Percentiles rank a stretch among this genome's conserved stretches.
phyloP scores from a whole-genome alignment of 176 grass and related monocot species.

The sorghum (Sorghum bicolor) region DNA sequence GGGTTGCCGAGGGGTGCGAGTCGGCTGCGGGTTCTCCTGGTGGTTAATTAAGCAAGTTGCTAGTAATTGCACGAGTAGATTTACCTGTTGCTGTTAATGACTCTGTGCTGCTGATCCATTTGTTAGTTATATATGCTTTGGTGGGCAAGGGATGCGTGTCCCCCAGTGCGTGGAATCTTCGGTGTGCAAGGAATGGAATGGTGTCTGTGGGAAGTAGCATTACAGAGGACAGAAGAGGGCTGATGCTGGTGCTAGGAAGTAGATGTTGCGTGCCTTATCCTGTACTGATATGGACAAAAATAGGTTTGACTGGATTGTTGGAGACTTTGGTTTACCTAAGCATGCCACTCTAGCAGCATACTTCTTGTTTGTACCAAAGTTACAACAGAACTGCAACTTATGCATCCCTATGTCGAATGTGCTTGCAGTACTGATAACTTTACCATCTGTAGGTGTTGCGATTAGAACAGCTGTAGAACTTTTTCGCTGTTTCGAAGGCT shows the following conservation, averaged over 20 bases:
- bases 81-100: background rate
- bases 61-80: background rate
- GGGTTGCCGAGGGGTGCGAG: background rate
- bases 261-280: background rate
- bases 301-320: background rate
- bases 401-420: background rate
- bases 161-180: background rate
- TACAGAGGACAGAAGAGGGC: background rate
- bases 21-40: background rate
- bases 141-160: background rate
- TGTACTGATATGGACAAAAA: background rate
- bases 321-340: background rate
- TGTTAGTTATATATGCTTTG: background rate
- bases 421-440: background rate
- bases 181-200: background rate
- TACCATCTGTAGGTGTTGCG: background rate
- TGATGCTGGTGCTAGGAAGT: background rate
- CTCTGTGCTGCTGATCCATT: background rate
- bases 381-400: background rate
- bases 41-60: background rate
- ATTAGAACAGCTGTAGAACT: background rate
- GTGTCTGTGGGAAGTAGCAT: background rate
- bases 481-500: background rate
- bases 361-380: background rate
- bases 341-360: background rate